Percentiles rank a stretch among this genome's conserved stretches.
Conservation (phyloP, 2,329 filamentous ascomycete species). For the Capronia coronata region DNA sequence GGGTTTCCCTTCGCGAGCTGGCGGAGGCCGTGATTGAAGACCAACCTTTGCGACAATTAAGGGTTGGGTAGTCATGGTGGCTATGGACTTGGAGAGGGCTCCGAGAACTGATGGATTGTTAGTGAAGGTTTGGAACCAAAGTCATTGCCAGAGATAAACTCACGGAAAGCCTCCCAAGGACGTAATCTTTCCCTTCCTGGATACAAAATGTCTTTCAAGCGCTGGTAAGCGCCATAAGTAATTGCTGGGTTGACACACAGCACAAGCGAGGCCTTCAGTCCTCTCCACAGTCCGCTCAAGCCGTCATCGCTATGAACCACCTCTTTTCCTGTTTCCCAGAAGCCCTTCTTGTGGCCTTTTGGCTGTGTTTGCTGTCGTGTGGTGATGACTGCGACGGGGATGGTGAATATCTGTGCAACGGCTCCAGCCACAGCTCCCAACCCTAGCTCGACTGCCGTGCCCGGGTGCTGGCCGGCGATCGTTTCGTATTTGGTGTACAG, state of each 20-base stretch:
- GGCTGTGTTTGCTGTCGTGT: conserved; percentile 91
- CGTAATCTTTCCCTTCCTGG: conserved; percentile 68
- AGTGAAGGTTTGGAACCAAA: not conserved
- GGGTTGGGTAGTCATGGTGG: conserved; percentile 87
- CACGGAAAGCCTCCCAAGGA: conserved; percentile 86
- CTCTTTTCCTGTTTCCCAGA: conserved; percentile 80
- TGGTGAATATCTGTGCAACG: conserved; percentile 89
- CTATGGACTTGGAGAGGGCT: conserved; percentile 84
- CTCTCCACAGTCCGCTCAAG: conserved; percentile 82
- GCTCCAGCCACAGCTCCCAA: conserved; percentile 85
- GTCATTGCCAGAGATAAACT: conserved; percentile 39
- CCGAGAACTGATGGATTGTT: conserved; percentile 61
- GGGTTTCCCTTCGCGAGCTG: conserved; percentile 74
- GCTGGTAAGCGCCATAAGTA: conserved; percentile 94
- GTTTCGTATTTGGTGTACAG: conserved; percentile 61
- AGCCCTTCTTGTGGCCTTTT: conserved; percentile 74
- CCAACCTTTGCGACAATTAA: conserved; percentile 97
- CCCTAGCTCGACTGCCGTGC: conserved; percentile 73
- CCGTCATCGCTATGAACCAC: conserved; percentile 89
- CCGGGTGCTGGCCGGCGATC: conserved; percentile 46
- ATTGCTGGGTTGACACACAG: conserved; percentile 95
- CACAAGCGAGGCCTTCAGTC: conserved; percentile 89
- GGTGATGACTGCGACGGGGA: conserved; percentile 90
- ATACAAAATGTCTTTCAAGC: conserved; percentile 70
- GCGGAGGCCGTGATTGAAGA: conserved; percentile 84